Evolutionary conservation across 2,329 filamentous ascomycete genomes (phyloP), one percentile per base, ranked within the genome.

Genomic region (Ceratocystis smalleyi): DNA sequence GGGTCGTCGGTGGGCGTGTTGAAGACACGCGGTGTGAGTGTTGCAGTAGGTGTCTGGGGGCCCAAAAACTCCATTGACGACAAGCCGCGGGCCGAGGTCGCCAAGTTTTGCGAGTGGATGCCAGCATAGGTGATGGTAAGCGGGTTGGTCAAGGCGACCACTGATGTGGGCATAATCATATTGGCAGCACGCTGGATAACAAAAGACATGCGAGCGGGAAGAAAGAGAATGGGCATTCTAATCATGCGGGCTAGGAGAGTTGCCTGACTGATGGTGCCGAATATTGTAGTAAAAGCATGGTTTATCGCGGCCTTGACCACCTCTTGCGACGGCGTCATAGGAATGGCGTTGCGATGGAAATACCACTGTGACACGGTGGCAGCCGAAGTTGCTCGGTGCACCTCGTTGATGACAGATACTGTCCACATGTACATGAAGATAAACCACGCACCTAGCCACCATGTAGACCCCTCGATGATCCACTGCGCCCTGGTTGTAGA

Each of bases 311-410:
- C 92, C 67, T 83, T 79, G 30, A 97, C 90, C 59, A 97, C 87
- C 64, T 91, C 86, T 65, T 81, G 80, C 0, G 90, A 91, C 0
- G 89, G 85, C 1, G 91, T 85, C 7, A 86, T 79, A 4, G 92
- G 90, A 10, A 85, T 82, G 3, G 85, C 84, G 70, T 95, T 88
- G 68, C 94, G 89, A 74, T 97, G 92, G 74, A 97, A 99, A 75
- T 99, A 99, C 94, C 94, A 99, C 74, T 99, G 94, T 49, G 90
- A 95, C 27, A 97, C 92, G 0, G 92, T 96, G 10, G 94, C 94
- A 27, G 91, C 92, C 15, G 92, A 96, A 17, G 91, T 94, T 24
- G 89, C 86, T 66, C 94, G 86, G 73, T 99, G 92, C 24, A 97
- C 82, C 19, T 90, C 91, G 65, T 90, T 87, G 72, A 95, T 85